phyloP scores from a whole-genome alignment of 257 asterid genomes.

The Capsicum rhomboideum region DNA sequence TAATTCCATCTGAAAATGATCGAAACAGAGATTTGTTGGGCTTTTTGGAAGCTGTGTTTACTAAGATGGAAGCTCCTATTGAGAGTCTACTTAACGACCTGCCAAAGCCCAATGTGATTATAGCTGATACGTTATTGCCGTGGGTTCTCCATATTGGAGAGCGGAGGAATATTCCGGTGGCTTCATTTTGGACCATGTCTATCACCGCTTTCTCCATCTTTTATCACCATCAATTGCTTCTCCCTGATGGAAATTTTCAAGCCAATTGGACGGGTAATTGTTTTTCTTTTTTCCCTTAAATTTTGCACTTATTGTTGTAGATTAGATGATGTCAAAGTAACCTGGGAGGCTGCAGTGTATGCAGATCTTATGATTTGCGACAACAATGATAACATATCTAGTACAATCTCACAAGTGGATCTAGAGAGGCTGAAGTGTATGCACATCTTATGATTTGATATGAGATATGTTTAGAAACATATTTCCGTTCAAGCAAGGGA shows the following conservation, averaged over 20 bases:
- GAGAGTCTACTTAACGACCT: conserved; percentile 34
- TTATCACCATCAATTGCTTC: conserved; percentile 41
- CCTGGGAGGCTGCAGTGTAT: no score
- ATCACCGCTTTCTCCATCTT: conserved; percentile 41
- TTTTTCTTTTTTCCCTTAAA: no score
- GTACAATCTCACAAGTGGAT: no score
- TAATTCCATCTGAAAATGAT: conserved; percentile 21
- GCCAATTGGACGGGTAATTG: conserved; percentile 27
- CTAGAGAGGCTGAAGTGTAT: no score
- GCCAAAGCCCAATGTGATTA: conserved; percentile 16
- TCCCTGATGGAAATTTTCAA: conserved; percentile 29
- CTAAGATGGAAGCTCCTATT: conserved; percentile 60
- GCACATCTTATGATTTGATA: no score
- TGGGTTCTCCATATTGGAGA: conserved; percentile 54
- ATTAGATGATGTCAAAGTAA: no score
- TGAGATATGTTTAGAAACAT: no score
- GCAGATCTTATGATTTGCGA: no score
- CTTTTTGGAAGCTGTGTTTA: conserved; percentile 53
- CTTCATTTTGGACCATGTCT: conserved; percentile 69
- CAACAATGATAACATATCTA: no score
- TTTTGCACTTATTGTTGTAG: no score
- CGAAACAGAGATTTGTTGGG: conserved; percentile 46
- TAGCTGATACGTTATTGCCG: conserved; percentile 41
- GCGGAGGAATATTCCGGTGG: conserved; percentile 63
- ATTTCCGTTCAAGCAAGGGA: no score